Conservation (phyloP, 306 rosid species). For the Fragaria vesca region DNA sequence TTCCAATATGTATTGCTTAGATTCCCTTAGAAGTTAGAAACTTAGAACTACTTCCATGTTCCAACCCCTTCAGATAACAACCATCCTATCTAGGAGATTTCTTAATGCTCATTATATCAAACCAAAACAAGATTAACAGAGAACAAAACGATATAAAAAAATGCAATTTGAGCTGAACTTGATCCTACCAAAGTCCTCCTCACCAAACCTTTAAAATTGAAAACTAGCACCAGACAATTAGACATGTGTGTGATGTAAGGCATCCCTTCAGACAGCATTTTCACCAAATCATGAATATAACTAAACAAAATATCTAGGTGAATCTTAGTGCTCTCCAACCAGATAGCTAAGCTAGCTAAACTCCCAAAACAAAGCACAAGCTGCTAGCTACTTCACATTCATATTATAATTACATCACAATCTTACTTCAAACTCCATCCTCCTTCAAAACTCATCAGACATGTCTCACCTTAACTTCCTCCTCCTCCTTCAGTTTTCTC, state of each 20-base stretch:
- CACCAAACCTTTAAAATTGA: background rate
- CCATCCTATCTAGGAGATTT: background rate
- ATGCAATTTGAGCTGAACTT: background rate
- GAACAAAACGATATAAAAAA: background rate
- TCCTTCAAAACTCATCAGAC: background rate
- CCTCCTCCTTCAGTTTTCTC: conserved; percentile 6
- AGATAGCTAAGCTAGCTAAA: background rate
- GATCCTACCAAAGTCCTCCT: conserved; percentile 8
- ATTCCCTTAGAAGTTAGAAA: too few relatives aligned
- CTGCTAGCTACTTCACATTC: background rate
- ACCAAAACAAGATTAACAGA: background rate
- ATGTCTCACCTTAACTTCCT: conserved; percentile 2
- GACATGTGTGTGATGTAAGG: conserved; percentile 4
- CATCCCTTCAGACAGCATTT: conserved; percentile 7
- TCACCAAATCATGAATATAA: conserved; percentile 15
- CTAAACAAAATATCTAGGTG: conserved; percentile 6
- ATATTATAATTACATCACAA: background rate
- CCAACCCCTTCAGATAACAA: background rate
- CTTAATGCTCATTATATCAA: background rate
- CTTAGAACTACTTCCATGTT: too few relatives aligned
- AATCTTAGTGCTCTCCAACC: conserved; percentile 16
- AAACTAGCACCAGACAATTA: background rate
- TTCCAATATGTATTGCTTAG: background rate
- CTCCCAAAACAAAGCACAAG: background rate
- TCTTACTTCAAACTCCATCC: background rate